Evolutionary conservation across 768 basidiomycete species (phyloP).

Genomic region (Lactarius hengduanensis): DNA sequence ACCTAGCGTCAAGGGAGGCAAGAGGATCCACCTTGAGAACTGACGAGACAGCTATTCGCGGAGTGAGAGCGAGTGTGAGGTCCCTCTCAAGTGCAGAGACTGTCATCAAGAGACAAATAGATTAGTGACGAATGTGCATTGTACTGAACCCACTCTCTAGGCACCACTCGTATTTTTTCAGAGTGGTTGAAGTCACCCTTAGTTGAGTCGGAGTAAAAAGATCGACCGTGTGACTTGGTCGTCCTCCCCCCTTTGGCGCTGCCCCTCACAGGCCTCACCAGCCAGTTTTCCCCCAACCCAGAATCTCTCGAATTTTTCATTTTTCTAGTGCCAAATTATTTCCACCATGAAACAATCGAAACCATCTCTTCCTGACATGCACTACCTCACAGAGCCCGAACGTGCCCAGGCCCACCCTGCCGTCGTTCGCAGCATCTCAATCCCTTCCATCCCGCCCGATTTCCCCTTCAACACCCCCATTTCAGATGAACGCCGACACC

Average conservation of each 20-base stretch:
- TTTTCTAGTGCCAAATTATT: neutral
- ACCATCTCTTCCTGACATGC: slow-evolving; percentile 15
- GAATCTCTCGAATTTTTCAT: neutral
- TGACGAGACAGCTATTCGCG: neutral
- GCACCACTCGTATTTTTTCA: neutral
- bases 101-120: too few species aligned
- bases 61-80: too few species aligned
- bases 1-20: slow-evolving; percentile 5
- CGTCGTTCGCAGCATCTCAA: slow-evolving; percentile 9
- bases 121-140: neutral
- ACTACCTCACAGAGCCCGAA: slow-evolving; percentile 20
- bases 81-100: too few species aligned
- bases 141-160: neutral
- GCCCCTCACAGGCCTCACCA: neutral
- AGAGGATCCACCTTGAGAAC: slow-evolving; percentile 1
- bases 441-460: slow-evolving; percentile 18
- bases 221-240: neutral
- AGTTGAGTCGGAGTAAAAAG: neutral
- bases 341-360: neutral
- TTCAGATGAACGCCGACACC: neutral
- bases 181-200: too few species aligned
- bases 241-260: neutral
- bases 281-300: neutral
- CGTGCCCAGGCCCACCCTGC: slow-evolving; percentile 20
- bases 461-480: slow-evolving; percentile 22